phyloP scores from a whole-genome alignment of 768 basidiomycete genomes.

The Udeniomyces megalosporus region DNA sequence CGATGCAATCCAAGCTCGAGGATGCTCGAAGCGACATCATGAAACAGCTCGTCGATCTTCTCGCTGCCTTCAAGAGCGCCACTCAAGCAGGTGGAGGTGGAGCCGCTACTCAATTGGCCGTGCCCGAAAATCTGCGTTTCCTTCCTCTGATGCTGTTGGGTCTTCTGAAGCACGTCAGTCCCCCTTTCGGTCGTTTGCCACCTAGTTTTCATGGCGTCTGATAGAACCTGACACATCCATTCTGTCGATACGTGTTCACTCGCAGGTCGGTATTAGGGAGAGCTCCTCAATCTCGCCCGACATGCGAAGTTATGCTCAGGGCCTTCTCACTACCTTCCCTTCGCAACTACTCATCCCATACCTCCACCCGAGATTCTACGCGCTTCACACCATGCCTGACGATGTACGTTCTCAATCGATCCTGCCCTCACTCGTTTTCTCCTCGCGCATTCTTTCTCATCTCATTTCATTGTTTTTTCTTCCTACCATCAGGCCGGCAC shows the following conservation, averaged over 20 bases:
- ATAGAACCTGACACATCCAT: not conserved
- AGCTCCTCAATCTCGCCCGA: constrained; percentile 95
- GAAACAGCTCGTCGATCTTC: constrained; percentile 68
- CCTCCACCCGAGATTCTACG: constrained; percentile 88
- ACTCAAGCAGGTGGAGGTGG: constrained; percentile 90
- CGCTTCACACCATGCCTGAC: constrained; percentile 85
- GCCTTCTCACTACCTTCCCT: constrained; percentile 74
- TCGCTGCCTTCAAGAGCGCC: constrained; percentile 79
- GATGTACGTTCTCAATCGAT: constrained; percentile 41
- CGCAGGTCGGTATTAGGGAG: constrained; percentile 86
- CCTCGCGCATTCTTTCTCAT: not conserved
- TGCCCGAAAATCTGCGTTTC: constrained; percentile 88
- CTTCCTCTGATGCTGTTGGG: constrained; percentile 79
- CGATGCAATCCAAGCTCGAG: constrained; percentile 68
- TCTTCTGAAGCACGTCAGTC: constrained; percentile 74
- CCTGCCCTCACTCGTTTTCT: not conserved
- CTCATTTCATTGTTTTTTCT: not conserved
- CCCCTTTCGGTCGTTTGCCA: too few relatives aligned
- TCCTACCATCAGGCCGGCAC: constrained; percentile 52
- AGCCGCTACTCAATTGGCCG: constrained; percentile 80
- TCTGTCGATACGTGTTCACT: too few relatives aligned
- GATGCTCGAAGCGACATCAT: constrained; percentile 72
- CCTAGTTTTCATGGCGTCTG: too few relatives aligned
- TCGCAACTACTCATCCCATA: constrained; percentile 83
- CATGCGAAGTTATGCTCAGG: constrained; percentile 86